Conservation (phyloP, 306 rosid species). For the Begonia loranthoides region DNA sequence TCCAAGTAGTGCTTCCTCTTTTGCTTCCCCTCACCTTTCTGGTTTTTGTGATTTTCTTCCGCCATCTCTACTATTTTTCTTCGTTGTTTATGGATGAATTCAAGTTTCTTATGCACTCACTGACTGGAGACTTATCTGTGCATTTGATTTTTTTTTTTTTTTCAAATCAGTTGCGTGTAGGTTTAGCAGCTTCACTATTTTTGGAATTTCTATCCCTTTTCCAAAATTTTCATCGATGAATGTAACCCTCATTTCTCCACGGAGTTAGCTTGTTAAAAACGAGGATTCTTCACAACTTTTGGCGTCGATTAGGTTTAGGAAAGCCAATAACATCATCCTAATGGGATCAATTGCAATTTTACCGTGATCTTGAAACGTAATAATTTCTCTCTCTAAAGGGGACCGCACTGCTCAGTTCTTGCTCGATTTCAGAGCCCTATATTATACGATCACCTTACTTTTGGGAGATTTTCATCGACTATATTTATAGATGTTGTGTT, state of each 20-base stretch:
- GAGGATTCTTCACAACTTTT: not conserved
- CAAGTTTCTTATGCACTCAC: not conserved
- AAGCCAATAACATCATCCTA: not conserved
- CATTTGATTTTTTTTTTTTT: not conserved
- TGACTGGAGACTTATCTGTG: not conserved
- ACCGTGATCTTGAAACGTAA: too few species aligned
- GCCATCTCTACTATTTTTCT: not conserved
- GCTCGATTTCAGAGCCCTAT: too few species aligned
- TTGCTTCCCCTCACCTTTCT: too few species aligned
- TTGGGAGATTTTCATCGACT: not conserved
- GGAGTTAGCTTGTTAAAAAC: not conserved
- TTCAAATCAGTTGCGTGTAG: not conserved
- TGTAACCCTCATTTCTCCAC: not conserved
- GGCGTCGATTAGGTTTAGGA: not conserved
- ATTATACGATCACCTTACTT: not conserved
- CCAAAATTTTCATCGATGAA: not conserved
- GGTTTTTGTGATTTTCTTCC: not conserved
- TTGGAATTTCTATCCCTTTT: too few species aligned
- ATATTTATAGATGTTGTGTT: not conserved
- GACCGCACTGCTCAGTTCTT: too few species aligned
- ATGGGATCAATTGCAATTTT: too few species aligned
- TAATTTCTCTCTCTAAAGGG: too few species aligned
- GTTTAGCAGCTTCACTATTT: too few species aligned
- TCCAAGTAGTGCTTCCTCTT: not conserved
- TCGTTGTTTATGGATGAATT: not conserved